Evolutionary conservation across 306 rosid species (phyloP).

Genomic region (Casuarina glauca): DNA sequence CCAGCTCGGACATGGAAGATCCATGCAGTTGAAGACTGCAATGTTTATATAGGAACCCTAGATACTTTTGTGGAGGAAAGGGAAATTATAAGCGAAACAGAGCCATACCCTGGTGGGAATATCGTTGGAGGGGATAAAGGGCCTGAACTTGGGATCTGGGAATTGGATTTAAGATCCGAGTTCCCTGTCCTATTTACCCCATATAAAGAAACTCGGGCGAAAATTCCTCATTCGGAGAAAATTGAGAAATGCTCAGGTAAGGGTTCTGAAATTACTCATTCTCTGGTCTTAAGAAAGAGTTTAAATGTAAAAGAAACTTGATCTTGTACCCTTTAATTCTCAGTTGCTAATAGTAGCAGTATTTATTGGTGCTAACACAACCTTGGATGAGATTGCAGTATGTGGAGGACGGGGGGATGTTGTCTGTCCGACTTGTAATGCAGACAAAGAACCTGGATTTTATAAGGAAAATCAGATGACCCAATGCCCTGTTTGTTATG

Average conservation of each 20-base stretch:
- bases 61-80: conserved; percentile 97
- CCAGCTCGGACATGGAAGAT: conserved; percentile 98
- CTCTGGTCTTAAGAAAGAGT: neutral
- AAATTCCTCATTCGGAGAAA: conserved; percentile 80
- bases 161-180: conserved; percentile 78
- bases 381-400: conserved; percentile 45
- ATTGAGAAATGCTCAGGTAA: conserved; percentile 82
- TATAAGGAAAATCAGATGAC: conserved; percentile 77
- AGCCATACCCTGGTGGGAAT: conserved; percentile 57
- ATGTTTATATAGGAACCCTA: conserved; percentile 84
- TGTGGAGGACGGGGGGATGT: conserved; percentile 75
- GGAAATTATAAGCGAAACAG: conserved; percentile 62
- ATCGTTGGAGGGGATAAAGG: conserved; percentile 79
- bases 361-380: conserved; percentile 15
- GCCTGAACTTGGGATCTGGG: conserved; percentile 85
- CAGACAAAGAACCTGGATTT: conserved; percentile 75
- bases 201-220: conserved; percentile 58
- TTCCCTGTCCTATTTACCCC: conserved; percentile 81
- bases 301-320: neutral
- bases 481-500: conserved; percentile 72
- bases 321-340: neutral
- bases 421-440: conserved; percentile 65
- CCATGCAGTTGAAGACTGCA: conserved; percentile 84
- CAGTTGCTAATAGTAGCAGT: neutral
- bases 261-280: conserved; percentile 16